A percentile compares a stretch with the other conserved stretches of the same genome.
Conservation (phyloP, 768 basidiomycete genomes). For the Kwoniella dendrophila region DNA sequence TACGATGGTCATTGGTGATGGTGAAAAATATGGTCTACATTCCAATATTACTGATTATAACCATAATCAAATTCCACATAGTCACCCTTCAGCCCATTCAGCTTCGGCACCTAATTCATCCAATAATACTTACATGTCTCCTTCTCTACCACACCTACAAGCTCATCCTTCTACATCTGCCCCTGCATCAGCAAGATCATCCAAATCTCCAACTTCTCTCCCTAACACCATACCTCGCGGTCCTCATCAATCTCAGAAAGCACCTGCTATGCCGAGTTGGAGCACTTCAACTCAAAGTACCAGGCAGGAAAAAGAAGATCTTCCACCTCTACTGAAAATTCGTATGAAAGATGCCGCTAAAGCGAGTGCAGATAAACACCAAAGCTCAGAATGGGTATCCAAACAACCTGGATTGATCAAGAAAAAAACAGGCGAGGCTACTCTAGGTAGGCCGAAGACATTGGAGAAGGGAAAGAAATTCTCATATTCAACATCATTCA, state of each 20-base stretch:
- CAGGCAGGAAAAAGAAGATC: neutral
- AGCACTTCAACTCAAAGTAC: too few relatives aligned
- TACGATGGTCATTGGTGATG: neutral
- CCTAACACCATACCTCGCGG: neutral
- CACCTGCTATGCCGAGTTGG: neutral
- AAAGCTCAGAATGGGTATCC: neutral
- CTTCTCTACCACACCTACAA: neutral
- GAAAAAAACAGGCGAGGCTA: neutral
- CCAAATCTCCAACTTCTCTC: neutral
- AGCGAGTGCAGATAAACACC: too few relatives aligned
- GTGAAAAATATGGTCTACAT: neutral
- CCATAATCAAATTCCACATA: neutral
- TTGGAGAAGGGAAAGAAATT: slow-evolving; percentile 16
- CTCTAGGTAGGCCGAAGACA: too few relatives aligned
- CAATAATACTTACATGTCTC: too few relatives aligned
- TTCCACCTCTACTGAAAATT: slow-evolving; percentile 19
- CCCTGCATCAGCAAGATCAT: neutral
- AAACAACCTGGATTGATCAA: slow-evolving; percentile 1
- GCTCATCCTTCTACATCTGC: neutral
- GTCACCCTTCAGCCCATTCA: neutral
- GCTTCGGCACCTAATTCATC: neutral
- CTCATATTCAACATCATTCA: slow-evolving; percentile 12
- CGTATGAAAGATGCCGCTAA: slow-evolving; percentile 5
- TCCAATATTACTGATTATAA: neutral
- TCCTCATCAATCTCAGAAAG: neutral